Evolutionary conservation across 306 rosid species (phyloP).

Genomic region (Prinsepia uniflora): DNA sequence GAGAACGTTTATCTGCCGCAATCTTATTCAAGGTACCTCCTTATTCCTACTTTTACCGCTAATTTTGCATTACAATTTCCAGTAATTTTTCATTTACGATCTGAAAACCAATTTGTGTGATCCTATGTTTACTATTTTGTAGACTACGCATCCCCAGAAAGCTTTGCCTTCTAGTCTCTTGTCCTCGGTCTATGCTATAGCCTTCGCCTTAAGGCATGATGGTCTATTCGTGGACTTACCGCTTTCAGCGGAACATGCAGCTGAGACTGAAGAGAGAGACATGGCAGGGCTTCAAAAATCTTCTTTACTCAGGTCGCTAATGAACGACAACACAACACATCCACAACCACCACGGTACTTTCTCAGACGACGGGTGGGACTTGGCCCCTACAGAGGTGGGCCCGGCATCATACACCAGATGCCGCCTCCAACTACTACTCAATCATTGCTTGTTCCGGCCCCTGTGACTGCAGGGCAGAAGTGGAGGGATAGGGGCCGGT

Average conservation of each 20-base stretch:
- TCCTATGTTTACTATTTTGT: constrained; percentile 21
- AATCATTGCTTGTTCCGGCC: too few species aligned
- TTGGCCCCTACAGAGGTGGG: too few species aligned
- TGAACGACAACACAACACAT: neutral
- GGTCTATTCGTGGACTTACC: constrained; percentile 47
- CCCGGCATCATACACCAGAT: too few species aligned
- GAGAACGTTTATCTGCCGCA: constrained; percentile 78
- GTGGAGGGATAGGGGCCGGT: neutral
- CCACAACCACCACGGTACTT: neutral
- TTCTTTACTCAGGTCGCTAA: neutral
- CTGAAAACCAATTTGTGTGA: constrained; percentile 14
- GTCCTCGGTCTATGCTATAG: constrained; percentile 51
- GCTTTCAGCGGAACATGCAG: constrained; percentile 35
- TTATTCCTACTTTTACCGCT: neutral
- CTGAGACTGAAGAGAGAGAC: neutral
- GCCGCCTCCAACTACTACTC: too few species aligned
- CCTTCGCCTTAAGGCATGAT: constrained; percentile 59
- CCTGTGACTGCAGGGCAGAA: too few species aligned
- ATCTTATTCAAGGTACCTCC: constrained; percentile 59
- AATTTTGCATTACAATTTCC: constrained; percentile 11
- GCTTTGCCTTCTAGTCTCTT: constrained; percentile 62
- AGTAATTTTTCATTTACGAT: neutral
- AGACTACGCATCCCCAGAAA: constrained; percentile 60
- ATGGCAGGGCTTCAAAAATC: neutral
- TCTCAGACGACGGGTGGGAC: neutral